These are phyloP conservation scores for Phialocephala sp. DNA, from an alignment of 2,329 filamentous ascomycete species.

Conservation along the genomic window DNA sequence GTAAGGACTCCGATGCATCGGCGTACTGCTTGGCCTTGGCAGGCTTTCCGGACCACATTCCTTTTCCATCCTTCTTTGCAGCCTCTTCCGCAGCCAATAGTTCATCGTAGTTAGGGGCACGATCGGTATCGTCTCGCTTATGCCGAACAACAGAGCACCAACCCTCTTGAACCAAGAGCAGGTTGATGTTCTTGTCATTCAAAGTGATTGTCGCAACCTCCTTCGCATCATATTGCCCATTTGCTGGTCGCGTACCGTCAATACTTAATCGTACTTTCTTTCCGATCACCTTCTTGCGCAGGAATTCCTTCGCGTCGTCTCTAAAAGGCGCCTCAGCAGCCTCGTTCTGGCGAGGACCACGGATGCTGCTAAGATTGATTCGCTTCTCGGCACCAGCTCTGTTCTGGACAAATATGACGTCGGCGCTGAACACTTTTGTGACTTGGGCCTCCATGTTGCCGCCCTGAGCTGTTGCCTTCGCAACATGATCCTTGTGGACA, in stretches of 20 bases:
- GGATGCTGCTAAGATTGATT: slow-evolving; percentile 89
- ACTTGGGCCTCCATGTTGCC: slow-evolving; percentile 81
- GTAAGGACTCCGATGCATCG: slow-evolving; percentile 89
- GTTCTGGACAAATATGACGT: slow-evolving; percentile 85
- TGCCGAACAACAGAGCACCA: slow-evolving; percentile 95
- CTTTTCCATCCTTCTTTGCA: slow-evolving; percentile 87
- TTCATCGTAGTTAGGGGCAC: slow-evolving; percentile 93
- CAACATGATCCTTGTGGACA: slow-evolving; percentile 81
- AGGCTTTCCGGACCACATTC: slow-evolving; percentile 92
- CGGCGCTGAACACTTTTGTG: slow-evolving; percentile 83
- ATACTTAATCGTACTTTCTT: slow-evolving; percentile 91
- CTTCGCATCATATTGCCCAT: slow-evolving; percentile 89
- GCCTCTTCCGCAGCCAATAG: slow-evolving; percentile 79
- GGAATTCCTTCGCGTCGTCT: slow-evolving; percentile 93
- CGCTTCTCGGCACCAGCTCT: slow-evolving; percentile 87
- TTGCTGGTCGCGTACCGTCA: slow-evolving; percentile 88
- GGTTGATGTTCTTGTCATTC: slow-evolving; percentile 85
- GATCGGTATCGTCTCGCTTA: slow-evolving; percentile 90
- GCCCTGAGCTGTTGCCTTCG: slow-evolving; percentile 65
- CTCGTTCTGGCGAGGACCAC: slow-evolving; percentile 89
- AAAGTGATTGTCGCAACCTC: slow-evolving; percentile 89
- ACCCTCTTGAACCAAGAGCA: slow-evolving; percentile 87
- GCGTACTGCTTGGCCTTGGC: slow-evolving; percentile 82
- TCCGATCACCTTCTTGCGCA: slow-evolving; percentile 91
- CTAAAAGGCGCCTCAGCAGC: slow-evolving; percentile 86